Evolutionary conservation across 2,329 filamentous ascomycete species (phyloP).

Genomic region (Hypomyces perniciosus): DNA sequence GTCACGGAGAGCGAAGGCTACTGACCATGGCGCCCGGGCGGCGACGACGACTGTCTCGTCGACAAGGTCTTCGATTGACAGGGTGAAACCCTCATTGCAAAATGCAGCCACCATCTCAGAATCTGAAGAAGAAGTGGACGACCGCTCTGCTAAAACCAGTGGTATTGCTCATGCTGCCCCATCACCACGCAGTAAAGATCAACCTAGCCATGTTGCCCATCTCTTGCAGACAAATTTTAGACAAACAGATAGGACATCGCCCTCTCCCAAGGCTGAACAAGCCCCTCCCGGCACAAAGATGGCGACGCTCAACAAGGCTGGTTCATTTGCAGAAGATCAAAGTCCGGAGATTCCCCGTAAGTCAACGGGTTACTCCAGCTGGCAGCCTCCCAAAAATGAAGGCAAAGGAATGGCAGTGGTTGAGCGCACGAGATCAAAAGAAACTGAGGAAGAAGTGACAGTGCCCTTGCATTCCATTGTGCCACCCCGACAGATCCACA

Average conservation of each 20-base stretch:
- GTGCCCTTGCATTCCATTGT: constrained; percentile 18
- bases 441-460: constrained; percentile 29
- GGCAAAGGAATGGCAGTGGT: constrained; percentile 35
- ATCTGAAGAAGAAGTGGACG: constrained; percentile 32
- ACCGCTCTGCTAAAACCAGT: not conserved
- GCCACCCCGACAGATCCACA: constrained; percentile 35
- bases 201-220: constrained; percentile 5
- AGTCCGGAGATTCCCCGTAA: constrained; percentile 29
- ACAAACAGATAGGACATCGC: constrained; percentile 18
- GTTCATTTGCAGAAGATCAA: constrained; percentile 28
- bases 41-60: constrained; percentile 19
- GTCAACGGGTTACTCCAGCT: constrained; percentile 19
- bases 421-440: constrained; percentile 30
- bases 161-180: not conserved
- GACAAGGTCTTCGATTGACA: constrained; percentile 28
- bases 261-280: constrained; percentile 10
- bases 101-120: constrained; percentile 37
- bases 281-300: constrained; percentile 28
- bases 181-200: constrained; percentile 5
- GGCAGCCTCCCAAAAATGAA: constrained; percentile 22
- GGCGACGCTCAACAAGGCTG: constrained; percentile 27
- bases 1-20: constrained; percentile 24
- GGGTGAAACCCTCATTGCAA: constrained; percentile 23
- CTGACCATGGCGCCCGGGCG: constrained; percentile 19
- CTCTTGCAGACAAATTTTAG: constrained; percentile 12